phyloP scores from a whole-genome alignment of 2,329 filamentous ascomycete species.

The Pseudocercospora fijiensis region DNA sequence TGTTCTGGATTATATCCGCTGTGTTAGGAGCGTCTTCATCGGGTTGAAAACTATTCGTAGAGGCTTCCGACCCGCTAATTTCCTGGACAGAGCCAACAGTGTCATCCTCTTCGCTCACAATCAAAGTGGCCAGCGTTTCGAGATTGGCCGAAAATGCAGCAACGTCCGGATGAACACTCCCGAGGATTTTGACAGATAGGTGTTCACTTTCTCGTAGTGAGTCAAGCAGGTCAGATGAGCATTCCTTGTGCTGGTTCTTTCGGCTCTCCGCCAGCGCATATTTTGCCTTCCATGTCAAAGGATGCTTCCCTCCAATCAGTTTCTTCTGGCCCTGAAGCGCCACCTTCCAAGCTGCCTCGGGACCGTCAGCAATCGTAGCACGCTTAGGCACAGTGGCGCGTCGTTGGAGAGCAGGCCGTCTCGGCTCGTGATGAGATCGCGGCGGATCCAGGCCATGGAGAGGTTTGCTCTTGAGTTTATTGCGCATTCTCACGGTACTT shows the following conservation, averaged over 20 bases:
- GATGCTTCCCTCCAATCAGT: constrained; percentile 20
- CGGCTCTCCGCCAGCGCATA: constrained; percentile 10
- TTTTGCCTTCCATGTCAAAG: constrained; percentile 10
- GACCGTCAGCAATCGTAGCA: neutral
- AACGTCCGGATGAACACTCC: constrained; percentile 14
- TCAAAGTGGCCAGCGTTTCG: constrained; percentile 3
- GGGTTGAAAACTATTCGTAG: no score
- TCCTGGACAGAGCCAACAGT: neutral
- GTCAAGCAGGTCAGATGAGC: neutral
- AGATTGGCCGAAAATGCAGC: constrained; percentile 15
- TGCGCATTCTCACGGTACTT: neutral
- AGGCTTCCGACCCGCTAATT: no score
- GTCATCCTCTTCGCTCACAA: neutral
- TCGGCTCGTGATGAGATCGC: neutral
- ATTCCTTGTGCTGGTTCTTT: constrained; percentile 8
- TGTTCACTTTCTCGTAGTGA: constrained; percentile 9
- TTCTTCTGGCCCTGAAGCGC: constrained; percentile 11
- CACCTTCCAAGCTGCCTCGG: constrained; percentile 15
- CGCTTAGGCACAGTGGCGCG: constrained; percentile 15
- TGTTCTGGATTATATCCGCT: no score
- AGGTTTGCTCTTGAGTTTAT: neutral
- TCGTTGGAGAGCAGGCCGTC: neutral
- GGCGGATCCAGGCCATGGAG: neutral
- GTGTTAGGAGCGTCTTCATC: no score
- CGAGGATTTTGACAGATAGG: constrained; percentile 12